These are phyloP conservation scores for Porphyrellus cyaneotinctus DNA, from an alignment of 768 basidiomycete genomes.

Conservation along the genomic window DNA sequence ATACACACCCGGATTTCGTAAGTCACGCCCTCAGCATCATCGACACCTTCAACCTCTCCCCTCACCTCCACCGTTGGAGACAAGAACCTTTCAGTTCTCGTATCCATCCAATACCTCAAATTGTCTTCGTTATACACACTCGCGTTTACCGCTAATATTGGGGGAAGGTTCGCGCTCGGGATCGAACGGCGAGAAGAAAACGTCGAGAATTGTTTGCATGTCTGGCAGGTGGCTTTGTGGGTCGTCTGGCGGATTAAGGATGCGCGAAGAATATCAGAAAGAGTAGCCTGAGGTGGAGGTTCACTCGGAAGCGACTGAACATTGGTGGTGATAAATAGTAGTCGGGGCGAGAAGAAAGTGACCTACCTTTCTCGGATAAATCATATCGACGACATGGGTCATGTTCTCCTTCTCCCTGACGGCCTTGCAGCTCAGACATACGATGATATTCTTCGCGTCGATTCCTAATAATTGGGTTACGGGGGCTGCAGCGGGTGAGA, in stretches of 20 bases:
- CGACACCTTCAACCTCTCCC: constrained; percentile 56
- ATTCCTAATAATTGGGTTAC: constrained; percentile 85
- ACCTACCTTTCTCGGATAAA: constrained; percentile 79
- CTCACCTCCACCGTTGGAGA: constrained; percentile 50
- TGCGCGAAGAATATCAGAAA: constrained; percentile 62
- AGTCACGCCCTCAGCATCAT: constrained; percentile 50
- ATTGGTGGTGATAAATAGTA: neutral
- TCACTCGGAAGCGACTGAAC: constrained; percentile 37
- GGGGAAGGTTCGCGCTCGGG: constrained; percentile 64
- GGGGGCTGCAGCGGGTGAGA: constrained; percentile 54
- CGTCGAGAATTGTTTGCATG: constrained; percentile 72
- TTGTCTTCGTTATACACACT: constrained; percentile 74
- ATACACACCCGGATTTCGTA: constrained; percentile 72
- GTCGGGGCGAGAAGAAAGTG: neutral
- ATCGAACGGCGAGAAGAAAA: constrained; percentile 71
- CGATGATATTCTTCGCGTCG: constrained; percentile 68
- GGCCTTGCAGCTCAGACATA: constrained; percentile 71
- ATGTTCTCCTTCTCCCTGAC: constrained; percentile 71
- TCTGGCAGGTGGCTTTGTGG: constrained; percentile 83
- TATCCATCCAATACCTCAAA: constrained; percentile 71
- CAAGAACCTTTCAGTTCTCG: constrained; percentile 44
- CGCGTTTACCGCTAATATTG: constrained; percentile 83
- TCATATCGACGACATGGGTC: constrained; percentile 80
- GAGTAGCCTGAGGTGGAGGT: constrained; percentile 42
- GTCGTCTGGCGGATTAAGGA: constrained; percentile 79